Conservation (phyloP, 768 basidiomycete genomes). For the Lactarius tabidus region DNA sequence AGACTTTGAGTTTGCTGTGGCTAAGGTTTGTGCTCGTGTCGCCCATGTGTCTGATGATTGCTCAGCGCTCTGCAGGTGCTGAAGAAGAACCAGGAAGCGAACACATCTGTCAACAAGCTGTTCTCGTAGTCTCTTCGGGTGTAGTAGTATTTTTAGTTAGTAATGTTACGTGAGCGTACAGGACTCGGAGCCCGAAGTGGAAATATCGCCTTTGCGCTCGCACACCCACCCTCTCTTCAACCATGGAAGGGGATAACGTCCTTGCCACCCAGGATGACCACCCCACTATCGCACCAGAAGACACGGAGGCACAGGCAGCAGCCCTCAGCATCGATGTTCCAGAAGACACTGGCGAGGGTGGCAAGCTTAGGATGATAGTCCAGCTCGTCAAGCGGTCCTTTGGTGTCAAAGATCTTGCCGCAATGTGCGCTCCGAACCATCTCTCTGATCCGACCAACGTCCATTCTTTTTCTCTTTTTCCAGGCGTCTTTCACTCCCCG, state of each 20-base stretch:
- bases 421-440: slow-evolving; percentile 60
- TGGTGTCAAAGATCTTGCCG: slow-evolving; percentile 92
- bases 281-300: neutral
- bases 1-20: slow-evolving; percentile 97
- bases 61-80: slow-evolving; percentile 48
- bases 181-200: neutral
- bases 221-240: neutral
- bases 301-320: slow-evolving; percentile 10
- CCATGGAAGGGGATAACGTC: neutral
- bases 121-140: slow-evolving; percentile 71
- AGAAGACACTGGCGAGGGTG: slow-evolving; percentile 74
- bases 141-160: neutral
- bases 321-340: slow-evolving; percentile 24
- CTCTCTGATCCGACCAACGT: slow-evolving; percentile 10
- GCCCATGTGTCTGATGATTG: slow-evolving; percentile 1
- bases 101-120: slow-evolving; percentile 91
- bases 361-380: slow-evolving; percentile 91
- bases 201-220: neutral
- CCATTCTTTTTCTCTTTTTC: neutral
- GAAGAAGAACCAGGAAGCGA: slow-evolving; percentile 96
- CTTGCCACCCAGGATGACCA: neutral
- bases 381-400: slow-evolving; percentile 87
- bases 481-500: slow-evolving; percentile 90
- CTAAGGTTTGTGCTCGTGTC: slow-evolving; percentile 59
- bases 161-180: neutral